Evolutionary conservation across 768 basidiomycete species (phyloP).

Genomic region (Sarcomyxa edulis): DNA sequence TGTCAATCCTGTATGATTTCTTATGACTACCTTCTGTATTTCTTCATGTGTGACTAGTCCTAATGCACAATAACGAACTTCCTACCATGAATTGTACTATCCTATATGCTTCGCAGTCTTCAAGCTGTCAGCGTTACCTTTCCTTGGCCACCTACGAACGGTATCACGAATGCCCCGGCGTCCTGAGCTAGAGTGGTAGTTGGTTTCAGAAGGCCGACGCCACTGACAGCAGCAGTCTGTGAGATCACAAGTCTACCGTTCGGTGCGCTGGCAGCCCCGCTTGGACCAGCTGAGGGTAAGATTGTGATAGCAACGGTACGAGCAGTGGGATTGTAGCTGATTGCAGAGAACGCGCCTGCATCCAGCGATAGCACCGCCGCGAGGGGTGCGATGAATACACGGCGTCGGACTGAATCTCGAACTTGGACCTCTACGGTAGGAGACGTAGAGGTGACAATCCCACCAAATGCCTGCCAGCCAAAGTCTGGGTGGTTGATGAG

Average conservation of each 20-base stretch:
- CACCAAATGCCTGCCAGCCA: slow-evolving; percentile 60
- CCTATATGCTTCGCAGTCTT: too few species aligned
- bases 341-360: slow-evolving; percentile 43
- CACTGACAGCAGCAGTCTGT: slow-evolving; percentile 34
- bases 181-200: slow-evolving; percentile 28
- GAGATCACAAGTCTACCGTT: slow-evolving; percentile 39
- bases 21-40: too few species aligned
- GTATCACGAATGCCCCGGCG: slow-evolving; percentile 43
- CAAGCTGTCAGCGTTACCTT: slow-evolving; percentile 24
- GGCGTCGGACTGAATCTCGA: slow-evolving; percentile 41
- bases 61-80: too few species aligned
- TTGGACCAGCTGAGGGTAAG: slow-evolving; percentile 29
- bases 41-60: too few species aligned
- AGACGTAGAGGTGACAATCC: slow-evolving; percentile 35
- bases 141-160: slow-evolving; percentile 34
- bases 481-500: slow-evolving; percentile 50
- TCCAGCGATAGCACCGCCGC: slow-evolving; percentile 41
- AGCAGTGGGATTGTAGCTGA: slow-evolving; percentile 33
- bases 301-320: slow-evolving; percentile 36
- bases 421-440: slow-evolving; percentile 38
- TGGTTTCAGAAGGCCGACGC: slow-evolving; percentile 33
- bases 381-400: slow-evolving; percentile 47
- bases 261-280: slow-evolving; percentile 38
- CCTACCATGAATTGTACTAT: too few species aligned
- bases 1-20: slow-evolving; percentile 7